Percentiles rank a stretch among this genome's conserved stretches.
phyloP scores from a whole-genome alignment of 352 stramenopile species.

The Phytopythium aichiense region DNA sequence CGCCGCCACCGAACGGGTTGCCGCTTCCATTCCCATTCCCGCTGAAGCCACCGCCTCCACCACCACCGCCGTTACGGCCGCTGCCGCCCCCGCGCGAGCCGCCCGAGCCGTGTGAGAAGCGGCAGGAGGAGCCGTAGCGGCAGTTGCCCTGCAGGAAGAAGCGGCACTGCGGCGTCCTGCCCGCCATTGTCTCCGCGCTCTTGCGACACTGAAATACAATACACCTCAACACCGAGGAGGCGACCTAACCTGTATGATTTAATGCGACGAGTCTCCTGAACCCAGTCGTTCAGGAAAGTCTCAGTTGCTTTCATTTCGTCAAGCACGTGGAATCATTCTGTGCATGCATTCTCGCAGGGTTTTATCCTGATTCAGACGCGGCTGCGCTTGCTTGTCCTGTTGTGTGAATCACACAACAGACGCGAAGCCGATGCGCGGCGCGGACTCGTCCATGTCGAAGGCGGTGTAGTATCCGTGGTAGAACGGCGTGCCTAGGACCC shows the following conservation, averaged over 20 bases:
- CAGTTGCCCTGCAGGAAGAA: constrained; percentile 71
- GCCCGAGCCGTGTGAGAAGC: constrained; percentile 50
- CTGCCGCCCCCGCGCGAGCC: constrained; percentile 8
- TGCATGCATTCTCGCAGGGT: too few species aligned
- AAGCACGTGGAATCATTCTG: too few species aligned
- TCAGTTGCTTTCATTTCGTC: too few species aligned
- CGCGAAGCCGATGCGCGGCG: constrained; percentile 1
- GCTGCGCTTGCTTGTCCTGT: too few species aligned
- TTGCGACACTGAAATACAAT: too few species aligned
- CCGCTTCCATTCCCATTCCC: constrained; percentile 8
- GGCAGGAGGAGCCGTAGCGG: constrained; percentile 65
- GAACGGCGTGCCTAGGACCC: constrained; percentile 1
- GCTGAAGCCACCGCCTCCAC: constrained; percentile 9
- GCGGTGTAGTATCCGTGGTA: not conserved
- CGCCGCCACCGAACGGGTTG: constrained; percentile 18
- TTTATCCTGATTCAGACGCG: too few species aligned
- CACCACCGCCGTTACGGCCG: constrained; percentile 6
- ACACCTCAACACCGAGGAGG: too few species aligned
- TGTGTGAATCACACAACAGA: not conserved
- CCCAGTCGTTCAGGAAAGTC: too few species aligned
- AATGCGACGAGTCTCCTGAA: too few species aligned
- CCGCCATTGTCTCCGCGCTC: not conserved
- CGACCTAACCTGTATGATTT: too few species aligned
- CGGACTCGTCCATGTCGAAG: not conserved
- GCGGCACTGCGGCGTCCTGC: constrained; percentile 38